Percentiles rank a stretch among this genome's conserved stretches.
These are phyloP conservation scores for Neopestalotiopsis sp. DNA, from an alignment of 2,329 filamentous ascomycete species.

Conservation along the genomic window DNA sequence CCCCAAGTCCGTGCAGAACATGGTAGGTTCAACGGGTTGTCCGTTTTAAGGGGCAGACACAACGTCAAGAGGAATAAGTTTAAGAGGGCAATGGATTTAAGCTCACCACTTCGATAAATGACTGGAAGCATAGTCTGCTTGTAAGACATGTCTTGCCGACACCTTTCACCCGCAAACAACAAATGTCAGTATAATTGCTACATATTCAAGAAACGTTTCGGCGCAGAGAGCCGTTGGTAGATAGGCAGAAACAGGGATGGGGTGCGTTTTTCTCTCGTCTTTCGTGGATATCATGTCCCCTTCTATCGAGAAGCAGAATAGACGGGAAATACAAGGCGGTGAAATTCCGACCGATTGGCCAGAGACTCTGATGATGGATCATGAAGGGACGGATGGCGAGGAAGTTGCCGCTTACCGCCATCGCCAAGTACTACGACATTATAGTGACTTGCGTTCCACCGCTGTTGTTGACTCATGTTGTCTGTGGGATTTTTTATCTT, in stretches of 20 bases:
- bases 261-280: not conserved
- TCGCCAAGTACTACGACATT: constrained; percentile 11
- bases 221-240: not conserved
- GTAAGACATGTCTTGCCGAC: constrained; percentile 10
- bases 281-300: not conserved
- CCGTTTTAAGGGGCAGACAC: not conserved
- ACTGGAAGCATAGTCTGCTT: constrained; percentile 1
- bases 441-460: constrained; percentile 7
- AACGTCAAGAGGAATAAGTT: not conserved
- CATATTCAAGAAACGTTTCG: not conserved
- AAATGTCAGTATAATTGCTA: not conserved
- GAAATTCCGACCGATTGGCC: not conserved
- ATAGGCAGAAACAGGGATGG: not conserved
- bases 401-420: constrained; percentile 6
- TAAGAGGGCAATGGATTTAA: not conserved
- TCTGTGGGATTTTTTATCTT: not conserved
- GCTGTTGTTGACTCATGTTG: not conserved
- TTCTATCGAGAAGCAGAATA: not conserved
- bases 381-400: not conserved
- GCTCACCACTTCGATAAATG: constrained; percentile 11
- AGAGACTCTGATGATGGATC: not conserved
- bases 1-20: not conserved
- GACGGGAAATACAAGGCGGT: not conserved
- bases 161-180: not conserved
- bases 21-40: not conserved